A percentile compares a stretch with the other conserved stretches of the same genome.
These are phyloP conservation scores for Begonia fuchsioides DNA, from an alignment of 306 rosid species.

Conservation along the genomic window DNA sequence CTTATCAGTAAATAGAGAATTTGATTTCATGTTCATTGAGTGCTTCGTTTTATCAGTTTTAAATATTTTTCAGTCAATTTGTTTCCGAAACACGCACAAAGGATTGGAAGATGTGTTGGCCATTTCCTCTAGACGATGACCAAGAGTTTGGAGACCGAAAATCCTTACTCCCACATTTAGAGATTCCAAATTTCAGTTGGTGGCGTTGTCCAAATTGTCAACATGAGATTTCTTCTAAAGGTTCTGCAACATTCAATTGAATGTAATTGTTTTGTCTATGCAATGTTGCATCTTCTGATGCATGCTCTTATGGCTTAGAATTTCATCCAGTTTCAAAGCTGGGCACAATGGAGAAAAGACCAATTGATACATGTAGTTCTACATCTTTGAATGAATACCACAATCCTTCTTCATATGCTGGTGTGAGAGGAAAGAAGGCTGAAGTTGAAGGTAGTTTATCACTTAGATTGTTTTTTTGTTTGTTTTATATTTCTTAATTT, in stretches of 20 bases:
- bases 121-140: conserved; percentile 41
- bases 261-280: neutral
- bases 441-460: conserved; percentile 18
- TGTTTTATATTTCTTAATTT: neutral
- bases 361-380: conserved; percentile 26
- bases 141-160: conserved; percentile 23
- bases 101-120: conserved; percentile 79
- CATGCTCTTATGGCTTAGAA: conserved; percentile 4
- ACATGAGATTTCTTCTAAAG: conserved; percentile 25
- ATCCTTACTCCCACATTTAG: conserved; percentile 35
- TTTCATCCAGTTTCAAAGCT: conserved; percentile 25
- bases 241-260: conserved; percentile 12
- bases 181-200: conserved; percentile 40
- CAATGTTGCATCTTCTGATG: neutral
- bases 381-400: conserved; percentile 13
- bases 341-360: conserved; percentile 26
- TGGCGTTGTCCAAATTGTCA: conserved; percentile 30
- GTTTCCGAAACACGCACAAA: conserved; percentile 68
- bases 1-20: too few relatives aligned
- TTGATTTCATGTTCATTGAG: neutral
- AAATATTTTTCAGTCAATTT: conserved; percentile 40
- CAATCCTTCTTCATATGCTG: conserved; percentile 17
- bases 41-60: conserved; percentile 2
- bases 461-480: conserved; percentile 22
- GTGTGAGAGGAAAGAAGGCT: conserved; percentile 30